Base-by-base conservation (phyloP, 345 rosid genomes). In the Linum lewisii region DNA sequence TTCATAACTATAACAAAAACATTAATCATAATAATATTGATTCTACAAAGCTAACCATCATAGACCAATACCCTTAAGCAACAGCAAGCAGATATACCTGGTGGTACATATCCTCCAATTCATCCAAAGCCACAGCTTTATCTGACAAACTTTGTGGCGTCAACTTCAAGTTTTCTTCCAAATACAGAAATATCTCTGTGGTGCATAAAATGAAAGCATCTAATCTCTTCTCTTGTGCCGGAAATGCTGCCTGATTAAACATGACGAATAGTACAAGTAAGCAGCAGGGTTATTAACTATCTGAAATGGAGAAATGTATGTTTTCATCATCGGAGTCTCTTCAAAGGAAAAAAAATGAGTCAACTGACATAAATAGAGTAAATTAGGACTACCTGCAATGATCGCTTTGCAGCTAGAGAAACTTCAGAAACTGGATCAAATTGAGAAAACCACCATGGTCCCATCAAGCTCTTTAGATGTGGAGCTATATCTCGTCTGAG, bases 401-500 rank as follows among this genome's bases (percentile, higher is more conserved):
- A 92, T 53, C 70, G 74, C 80, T 86, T 86, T 63, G 98, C 96
- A 68, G 85, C 87, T 67, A 82, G 78, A 68, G 95, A 78, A 81
- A 89, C 94, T 81, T 92, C 97, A 72, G 81, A 73, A 77, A 62
- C 84, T 57, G 82, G 66, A 77, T 92, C 98, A 70, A 92, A 92
- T 74, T 89, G 98, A 50, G 98, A 83, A 79, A 83, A 82, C 98
- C 98, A 92, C 98, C 98, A 92, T 16, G 97, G 97, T 62, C 98
- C 98, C 91, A 92, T 86, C 69, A 92, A 67, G 65, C 84, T 73
- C 73, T 86, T 92, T 68, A 92, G 72, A 70, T 88, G 93, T 1
- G 83, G 91, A 56, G 95, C 97, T 75, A 92, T 75, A 75, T 92
- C 94, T 78, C 98, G 75, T 78, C 97, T 92, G 77, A 11, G 52